Conservation (phyloP, 108 stramenopile species). For the Cyclotella atomus region DNA sequence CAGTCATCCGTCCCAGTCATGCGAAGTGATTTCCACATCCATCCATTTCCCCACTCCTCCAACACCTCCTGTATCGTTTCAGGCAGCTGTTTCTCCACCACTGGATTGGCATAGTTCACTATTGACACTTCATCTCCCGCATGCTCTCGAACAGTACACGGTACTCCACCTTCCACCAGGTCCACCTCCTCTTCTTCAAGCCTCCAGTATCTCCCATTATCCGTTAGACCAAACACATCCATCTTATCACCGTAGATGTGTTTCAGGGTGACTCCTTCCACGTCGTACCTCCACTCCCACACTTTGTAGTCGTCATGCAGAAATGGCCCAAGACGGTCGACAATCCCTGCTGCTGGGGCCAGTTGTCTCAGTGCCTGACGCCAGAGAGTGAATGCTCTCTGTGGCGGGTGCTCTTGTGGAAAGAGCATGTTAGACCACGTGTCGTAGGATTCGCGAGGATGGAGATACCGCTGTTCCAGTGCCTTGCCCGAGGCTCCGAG, state of each 20-base stretch:
- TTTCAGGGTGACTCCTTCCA: background rate
- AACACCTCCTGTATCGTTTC: background rate
- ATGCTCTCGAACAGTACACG: background rate
- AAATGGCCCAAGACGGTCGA: background rate
- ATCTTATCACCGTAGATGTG: background rate
- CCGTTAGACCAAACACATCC: background rate
- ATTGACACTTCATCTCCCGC: background rate
- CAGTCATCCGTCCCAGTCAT: background rate
- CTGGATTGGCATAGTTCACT: too few species aligned
- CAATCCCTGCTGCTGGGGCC: background rate
- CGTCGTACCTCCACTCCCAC: background rate
- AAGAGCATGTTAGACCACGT: constrained; percentile 7
- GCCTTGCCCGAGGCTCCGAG: background rate
- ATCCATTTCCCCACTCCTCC: background rate
- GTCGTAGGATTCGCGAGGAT: background rate
- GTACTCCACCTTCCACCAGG: background rate
- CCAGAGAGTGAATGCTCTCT: background rate
- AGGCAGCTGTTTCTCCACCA: background rate
- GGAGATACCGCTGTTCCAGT: background rate
- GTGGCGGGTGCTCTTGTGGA: background rate
- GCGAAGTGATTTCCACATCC: background rate
- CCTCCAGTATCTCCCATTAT: background rate
- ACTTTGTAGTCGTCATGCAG: background rate
- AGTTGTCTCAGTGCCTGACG: background rate
- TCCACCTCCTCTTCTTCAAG: background rate